These are phyloP conservation scores for Bassia scoparia DNA, from an alignment of 148 eudicot species.

Conservation along the genomic window DNA sequence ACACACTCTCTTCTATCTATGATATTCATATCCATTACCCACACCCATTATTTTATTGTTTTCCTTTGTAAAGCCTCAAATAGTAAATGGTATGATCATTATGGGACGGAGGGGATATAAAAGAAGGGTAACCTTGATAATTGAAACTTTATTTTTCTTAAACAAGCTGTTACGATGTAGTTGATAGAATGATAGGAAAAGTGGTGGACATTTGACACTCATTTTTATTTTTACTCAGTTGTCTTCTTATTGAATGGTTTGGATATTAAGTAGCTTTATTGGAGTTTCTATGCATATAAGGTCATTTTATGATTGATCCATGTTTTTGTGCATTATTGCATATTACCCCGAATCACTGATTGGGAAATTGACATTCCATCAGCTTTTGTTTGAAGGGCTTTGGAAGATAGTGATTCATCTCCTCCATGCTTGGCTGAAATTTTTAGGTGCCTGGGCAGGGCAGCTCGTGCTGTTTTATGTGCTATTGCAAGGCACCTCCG, in stretches of 20 bases:
- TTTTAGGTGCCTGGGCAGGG: slow-evolving; percentile 82
- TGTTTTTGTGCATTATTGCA: neutral
- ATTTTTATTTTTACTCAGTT: neutral
- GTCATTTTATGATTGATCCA: neutral
- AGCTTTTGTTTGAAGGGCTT: slow-evolving; percentile 54
- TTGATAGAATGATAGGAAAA: neutral
- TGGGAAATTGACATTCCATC: slow-evolving; percentile 28
- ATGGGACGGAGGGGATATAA: too few species aligned
- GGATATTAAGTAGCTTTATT: neutral
- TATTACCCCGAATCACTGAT: slow-evolving; percentile 10
- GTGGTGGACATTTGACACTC: neutral
- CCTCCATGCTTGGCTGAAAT: slow-evolving; percentile 88
- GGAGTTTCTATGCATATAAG: neutral
- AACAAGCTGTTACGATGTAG: neutral
- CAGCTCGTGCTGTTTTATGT: slow-evolving; percentile 74
- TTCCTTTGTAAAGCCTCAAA: too few species aligned
- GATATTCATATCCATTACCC: too few species aligned
- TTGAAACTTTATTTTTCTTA: neutral
- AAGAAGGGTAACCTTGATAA: neutral
- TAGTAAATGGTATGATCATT: too few species aligned
- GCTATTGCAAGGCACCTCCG: slow-evolving; percentile 88
- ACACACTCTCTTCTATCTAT: too few species aligned
- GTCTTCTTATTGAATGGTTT: neutral
- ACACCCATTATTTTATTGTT: too few species aligned
- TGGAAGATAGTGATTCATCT: slow-evolving; percentile 78